phyloP scores from a whole-genome alignment of 108 stramenopile species.

The Skeletonema menzelii region DNA sequence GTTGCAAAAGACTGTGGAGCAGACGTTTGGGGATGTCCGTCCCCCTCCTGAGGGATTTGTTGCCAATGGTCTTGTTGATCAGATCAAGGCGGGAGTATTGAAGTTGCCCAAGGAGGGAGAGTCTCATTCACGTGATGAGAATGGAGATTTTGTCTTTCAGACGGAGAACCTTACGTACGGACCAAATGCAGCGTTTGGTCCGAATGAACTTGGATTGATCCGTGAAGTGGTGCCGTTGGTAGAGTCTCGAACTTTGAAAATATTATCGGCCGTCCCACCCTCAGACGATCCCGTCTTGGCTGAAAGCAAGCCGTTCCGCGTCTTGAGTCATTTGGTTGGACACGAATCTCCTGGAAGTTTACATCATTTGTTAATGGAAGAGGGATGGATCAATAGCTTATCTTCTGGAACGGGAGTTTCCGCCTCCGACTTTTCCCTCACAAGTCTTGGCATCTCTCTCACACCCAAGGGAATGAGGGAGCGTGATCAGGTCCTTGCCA shows the following conservation, averaged over 20 bases:
- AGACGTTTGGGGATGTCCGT: slow-evolving; percentile 68
- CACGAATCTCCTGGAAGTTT: slow-evolving; percentile 95
- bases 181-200: slow-evolving; percentile 67
- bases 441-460: slow-evolving; percentile 67
- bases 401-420: slow-evolving; percentile 77
- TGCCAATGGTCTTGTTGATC: slow-evolving; percentile 51
- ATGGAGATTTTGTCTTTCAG: slow-evolving; percentile 52
- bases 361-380: slow-evolving; percentile 75
- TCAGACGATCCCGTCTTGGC: slow-evolving; percentile 70
- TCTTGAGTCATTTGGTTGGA: slow-evolving; percentile 92
- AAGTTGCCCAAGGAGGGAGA: slow-evolving; percentile 17
- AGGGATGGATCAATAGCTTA: slow-evolving; percentile 75
- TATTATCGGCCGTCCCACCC: slow-evolving; percentile 91
- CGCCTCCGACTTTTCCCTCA: slow-evolving; percentile 70
- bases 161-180: slow-evolving; percentile 73
- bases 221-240: slow-evolving; percentile 86
- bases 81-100: slow-evolving; percentile 40
- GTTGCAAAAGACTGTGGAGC: slow-evolving; percentile 70
- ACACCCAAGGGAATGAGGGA: slow-evolving; percentile 81
- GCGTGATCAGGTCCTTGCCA: slow-evolving; percentile 68
- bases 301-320: slow-evolving; percentile 74
- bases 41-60: slow-evolving; percentile 47
- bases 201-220: slow-evolving; percentile 64
- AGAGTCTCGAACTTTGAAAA: slow-evolving; percentile 79
- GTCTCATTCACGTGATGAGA: slow-evolving; percentile 18